Percentiles rank a stretch among this genome's conserved stretches.
phyloP scores from a whole-genome alignment of 345 rosid genomes.

The Euphorbia lathyris region DNA sequence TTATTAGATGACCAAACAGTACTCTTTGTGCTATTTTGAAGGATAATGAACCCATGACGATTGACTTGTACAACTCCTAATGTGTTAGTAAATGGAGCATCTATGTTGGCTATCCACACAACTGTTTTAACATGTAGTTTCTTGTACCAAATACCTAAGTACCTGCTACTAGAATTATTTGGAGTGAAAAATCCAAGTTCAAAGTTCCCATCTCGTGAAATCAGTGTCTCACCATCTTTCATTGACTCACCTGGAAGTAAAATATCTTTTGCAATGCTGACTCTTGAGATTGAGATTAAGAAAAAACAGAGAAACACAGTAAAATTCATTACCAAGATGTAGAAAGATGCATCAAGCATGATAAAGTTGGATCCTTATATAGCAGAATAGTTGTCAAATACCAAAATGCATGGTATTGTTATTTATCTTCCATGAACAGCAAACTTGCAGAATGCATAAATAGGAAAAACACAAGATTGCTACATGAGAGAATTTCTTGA shows the following conservation, averaged over 20 bases:
- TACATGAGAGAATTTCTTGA: no score
- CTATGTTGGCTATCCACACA: constrained; percentile 20
- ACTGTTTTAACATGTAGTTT: constrained; percentile 5
- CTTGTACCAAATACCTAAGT: constrained; percentile 20
- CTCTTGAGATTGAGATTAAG: neutral
- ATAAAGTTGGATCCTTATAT: neutral
- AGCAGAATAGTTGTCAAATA: neutral
- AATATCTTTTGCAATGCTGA: constrained; percentile 13
- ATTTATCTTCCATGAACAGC: neutral
- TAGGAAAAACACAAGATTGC: no score
- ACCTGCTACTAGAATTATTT: neutral
- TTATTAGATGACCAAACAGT: constrained; percentile 11
- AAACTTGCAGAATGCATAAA: no score
- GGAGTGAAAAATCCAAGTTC: constrained; percentile 35
- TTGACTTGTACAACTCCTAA: constrained; percentile 5
- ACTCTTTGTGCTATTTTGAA: neutral
- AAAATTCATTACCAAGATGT: neutral
- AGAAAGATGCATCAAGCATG: neutral
- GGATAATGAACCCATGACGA: neutral
- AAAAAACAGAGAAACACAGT: neutral
- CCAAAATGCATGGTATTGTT: neutral
- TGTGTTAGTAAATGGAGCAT: neutral
- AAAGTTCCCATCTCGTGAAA: constrained; percentile 24
- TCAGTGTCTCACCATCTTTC: constrained; percentile 20
- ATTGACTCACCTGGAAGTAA: constrained; percentile 11